phyloP scores from a whole-genome alignment of 129 eudicot species.

The Flaveria trinervia region DNA sequence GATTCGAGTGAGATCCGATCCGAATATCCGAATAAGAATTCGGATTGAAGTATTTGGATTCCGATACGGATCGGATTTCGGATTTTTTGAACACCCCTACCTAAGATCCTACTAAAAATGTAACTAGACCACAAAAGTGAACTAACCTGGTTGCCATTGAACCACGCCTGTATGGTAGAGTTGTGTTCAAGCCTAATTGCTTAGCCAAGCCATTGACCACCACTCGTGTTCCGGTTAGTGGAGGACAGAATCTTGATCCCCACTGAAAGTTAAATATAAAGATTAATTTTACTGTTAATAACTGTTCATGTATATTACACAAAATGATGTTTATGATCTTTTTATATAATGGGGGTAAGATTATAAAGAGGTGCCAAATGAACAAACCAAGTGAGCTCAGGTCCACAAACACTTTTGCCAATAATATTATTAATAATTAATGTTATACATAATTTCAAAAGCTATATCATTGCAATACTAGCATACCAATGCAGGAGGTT shows the following conservation, averaged over 20 bases:
- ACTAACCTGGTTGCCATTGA: constrained; percentile 60
- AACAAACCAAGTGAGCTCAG: too few relatives aligned
- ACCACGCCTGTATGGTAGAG: constrained; percentile 68
- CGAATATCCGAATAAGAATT: too few relatives aligned
- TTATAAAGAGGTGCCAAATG: too few relatives aligned
- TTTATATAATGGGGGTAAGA: too few relatives aligned
- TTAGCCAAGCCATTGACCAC: constrained; percentile 55
- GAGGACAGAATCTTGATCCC: constrained; percentile 88
- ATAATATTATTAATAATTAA: not conserved
- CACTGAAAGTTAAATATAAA: constrained; percentile 44
- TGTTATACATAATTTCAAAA: not conserved
- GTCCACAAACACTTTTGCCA: not conserved
- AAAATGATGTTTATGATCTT: too few relatives aligned
- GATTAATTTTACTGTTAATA: not conserved
- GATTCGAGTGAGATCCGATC: too few relatives aligned
- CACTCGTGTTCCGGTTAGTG: constrained; percentile 64
- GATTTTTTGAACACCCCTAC: too few relatives aligned
- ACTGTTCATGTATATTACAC: not conserved
- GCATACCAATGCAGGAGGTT: not conserved
- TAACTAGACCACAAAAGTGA: not conserved
- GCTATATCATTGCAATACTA: not conserved
- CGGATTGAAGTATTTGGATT: too few relatives aligned
- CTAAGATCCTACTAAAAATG: not conserved
- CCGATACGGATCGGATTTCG: too few relatives aligned
- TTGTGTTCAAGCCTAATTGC: constrained; percentile 56